Evolutionary conservation across 768 basidiomycete species (phyloP).

Genomic region (Coprinellus micaceus): DNA sequence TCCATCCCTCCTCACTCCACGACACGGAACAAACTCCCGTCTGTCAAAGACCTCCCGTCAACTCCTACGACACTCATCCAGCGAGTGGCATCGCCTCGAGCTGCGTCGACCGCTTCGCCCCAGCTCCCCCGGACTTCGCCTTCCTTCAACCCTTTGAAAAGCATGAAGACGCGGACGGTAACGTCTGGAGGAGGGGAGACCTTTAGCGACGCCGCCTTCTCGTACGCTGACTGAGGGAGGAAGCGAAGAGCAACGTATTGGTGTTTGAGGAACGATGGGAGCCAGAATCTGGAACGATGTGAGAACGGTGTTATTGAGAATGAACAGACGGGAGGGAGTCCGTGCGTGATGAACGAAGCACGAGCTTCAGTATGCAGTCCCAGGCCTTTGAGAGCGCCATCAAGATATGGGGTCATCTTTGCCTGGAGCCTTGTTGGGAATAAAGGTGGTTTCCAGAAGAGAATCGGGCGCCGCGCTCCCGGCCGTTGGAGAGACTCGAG

Average conservation of each 20-base stretch:
- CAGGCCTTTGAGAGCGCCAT: constrained; percentile 27
- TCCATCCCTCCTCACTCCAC: constrained; percentile 51
- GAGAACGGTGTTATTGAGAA: neutral
- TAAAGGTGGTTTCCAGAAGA: too few relatives aligned
- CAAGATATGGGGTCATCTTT: constrained; percentile 33
- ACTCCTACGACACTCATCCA: constrained; percentile 37
- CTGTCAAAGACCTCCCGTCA: constrained; percentile 19
- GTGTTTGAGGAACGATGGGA: constrained; percentile 38
- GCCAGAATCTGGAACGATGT: constrained; percentile 38
- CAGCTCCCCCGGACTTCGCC: constrained; percentile 20
- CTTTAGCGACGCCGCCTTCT: constrained; percentile 33
- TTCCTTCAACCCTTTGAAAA: constrained; percentile 36
- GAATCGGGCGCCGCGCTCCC: too few relatives aligned
- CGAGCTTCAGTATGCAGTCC: constrained; percentile 40
- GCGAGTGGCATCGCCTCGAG: constrained; percentile 17
- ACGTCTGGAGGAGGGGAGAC: constrained; percentile 40
- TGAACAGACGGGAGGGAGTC: neutral
- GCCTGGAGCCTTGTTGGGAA: too few relatives aligned
- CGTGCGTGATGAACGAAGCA: constrained; percentile 45
- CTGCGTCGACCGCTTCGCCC: constrained; percentile 20
- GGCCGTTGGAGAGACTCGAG: too few relatives aligned
- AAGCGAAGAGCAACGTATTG: constrained; percentile 42
- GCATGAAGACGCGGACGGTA: constrained; percentile 44
- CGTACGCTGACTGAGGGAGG: constrained; percentile 40
- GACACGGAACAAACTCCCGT: constrained; percentile 32